Conservation (phyloP, 495 filamentous ascomycete genomes). For the Trypethelium eluteriae region DNA sequence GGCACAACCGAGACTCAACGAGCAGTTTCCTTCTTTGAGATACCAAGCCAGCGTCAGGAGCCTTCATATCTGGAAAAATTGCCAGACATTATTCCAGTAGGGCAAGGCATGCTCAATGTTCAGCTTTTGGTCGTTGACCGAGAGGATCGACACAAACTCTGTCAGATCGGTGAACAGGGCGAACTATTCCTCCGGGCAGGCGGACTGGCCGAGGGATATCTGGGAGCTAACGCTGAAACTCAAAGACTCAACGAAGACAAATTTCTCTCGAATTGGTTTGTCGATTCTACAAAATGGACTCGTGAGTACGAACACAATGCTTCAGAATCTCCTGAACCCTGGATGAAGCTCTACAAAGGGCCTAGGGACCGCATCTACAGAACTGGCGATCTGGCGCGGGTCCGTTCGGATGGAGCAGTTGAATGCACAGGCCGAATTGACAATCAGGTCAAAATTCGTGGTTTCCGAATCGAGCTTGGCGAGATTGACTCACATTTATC, state of each 20-base stretch:
- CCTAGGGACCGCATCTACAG: no score
- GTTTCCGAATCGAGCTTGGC: no score
- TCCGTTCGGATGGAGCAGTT: no score
- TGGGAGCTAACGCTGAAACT: no score
- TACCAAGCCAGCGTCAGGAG: conserved; percentile 61
- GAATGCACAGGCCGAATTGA: no score
- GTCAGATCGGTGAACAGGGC: no score
- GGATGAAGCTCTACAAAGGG: no score
- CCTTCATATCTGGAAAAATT: conserved; percentile 62
- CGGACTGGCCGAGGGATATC: no score
- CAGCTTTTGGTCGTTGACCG: conserved; percentile 87
- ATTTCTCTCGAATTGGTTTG: conserved; percentile 63
- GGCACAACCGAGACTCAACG: conserved; percentile 87
- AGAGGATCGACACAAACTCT: conserved; percentile 51
- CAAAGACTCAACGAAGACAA: no score
- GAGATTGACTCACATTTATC: conserved; percentile 69
- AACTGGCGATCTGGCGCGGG: no score
- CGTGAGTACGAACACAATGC: conserved; percentile 47
- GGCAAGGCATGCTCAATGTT: conserved; percentile 86
- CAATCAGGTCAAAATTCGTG: conserved; percentile 65
- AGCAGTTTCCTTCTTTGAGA: conserved; percentile 68
- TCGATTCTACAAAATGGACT: conserved; percentile 49
- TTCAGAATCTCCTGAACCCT: no score
- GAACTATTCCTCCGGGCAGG: no score
- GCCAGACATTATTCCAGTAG: conserved; percentile 76